Evolutionary conservation across 257 asterid species (phyloP), one percentile per base, ranked within the genome.

Genomic region (Solanum arcanum): DNA sequence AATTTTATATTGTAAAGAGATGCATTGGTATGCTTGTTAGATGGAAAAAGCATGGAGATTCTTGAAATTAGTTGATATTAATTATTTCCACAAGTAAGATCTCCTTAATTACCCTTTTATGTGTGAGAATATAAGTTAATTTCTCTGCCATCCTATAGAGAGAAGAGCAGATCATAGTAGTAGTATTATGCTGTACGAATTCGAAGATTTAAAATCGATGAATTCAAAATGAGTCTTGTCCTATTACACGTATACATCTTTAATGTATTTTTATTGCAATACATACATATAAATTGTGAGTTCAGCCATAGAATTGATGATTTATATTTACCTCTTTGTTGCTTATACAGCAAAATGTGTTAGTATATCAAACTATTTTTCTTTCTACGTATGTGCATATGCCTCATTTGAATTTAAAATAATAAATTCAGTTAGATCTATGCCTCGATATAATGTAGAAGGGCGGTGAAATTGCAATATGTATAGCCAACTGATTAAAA

Each of bases 11-110:
- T 10, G 98, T 94, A 7, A 95, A 95, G 90, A 77, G 96, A 29
- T 95, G 98, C 92, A 93, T 95, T 85, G 75, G 91, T 5, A 94
- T 95, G 98, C 98, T 95, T 39, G 95, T 94, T 56, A 87, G 93
- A 88, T 92, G 96, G 98, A 92, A 93, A 64, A 95, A 94, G 84
- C 90, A 95, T 70, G 89, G 94, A 47, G 98, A 95, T 90, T 93
- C 96, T 87, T 93, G 95, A 92, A 74, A 16, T n/a, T 83, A 78
- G 14, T 49, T 47, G 27, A 78, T 46, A 78, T 78, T 74, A 74
- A 39, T 76, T n/a, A 64, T 64, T 68, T 60, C 44, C 84, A 31
- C 59, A 27, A 70, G 80, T 83, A 73, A 68, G 62, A 84, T 68
- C 33, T 88, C 73, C 27, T 78, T n/a, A 78, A 47, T 25, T 44